Base-by-base conservation (phyloP, 192 early-diverging fungal genomes). In the Entophlyctis luteolus region DNA sequence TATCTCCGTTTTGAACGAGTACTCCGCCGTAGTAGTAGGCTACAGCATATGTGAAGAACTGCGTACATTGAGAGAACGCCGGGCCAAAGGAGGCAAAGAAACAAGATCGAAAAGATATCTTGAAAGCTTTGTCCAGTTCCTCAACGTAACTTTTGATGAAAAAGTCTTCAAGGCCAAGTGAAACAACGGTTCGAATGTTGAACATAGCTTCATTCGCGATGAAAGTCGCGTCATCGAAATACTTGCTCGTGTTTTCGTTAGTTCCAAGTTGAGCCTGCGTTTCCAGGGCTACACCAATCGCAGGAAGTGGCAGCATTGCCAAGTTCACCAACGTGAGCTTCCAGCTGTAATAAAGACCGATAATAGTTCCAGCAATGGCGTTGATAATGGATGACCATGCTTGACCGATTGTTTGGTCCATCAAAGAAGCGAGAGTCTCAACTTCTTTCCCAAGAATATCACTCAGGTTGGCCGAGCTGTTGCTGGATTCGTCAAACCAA, bases 181-280 rank as follows among this genome's bases (percentile, higher is more conserved):
- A 79, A 32, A 89, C 84, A 25, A 97, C 89, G 1, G 95, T 97
- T 48, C 91, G 90, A 29, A 97, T 89, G 56, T 90, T 87, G 20
- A 83, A 73, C 32, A 95, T 88, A 3, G 91, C 89, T 76, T 97
- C 92, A 68, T 84, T 81, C 27, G 93, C 91, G 58, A 91, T 84
- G 73, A 93, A 87, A 58, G 88, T 91, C 18, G 88, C 85, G 31
- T 79, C 68, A 65, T 91, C 89, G 77, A 94, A 91, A 0, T 89
- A 87, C 48, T 75, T 81, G 71, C 90, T 87, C 28, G 84, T 87
- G 55, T 71, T 67, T 23, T 55, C 39, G 67, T 76, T 76, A 4
- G 10, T 46, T 45, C 58, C 58, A 14, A 60, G 32, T 22, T 60
- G 8, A 8, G 58, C 35, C 25, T 60, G 33, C 67, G 70, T 56